phyloP scores from a whole-genome alignment of 176 grass and related monocot genomes.

The Chrysopogon serrulatus region DNA sequence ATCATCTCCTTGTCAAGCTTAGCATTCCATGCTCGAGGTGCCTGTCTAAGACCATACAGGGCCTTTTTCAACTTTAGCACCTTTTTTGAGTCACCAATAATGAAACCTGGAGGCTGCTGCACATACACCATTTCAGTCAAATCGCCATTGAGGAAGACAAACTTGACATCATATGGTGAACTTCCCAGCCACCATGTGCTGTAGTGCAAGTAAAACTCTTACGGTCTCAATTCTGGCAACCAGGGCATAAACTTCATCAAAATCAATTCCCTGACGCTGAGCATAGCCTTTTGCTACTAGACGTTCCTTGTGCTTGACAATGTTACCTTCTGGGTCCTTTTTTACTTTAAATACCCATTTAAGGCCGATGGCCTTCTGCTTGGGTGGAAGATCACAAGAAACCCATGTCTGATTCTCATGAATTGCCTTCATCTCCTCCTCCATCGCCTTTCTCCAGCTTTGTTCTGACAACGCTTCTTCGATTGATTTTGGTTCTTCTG shows the following conservation, averaged over 20 bases:
- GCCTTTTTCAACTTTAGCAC: neutral
- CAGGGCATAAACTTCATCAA: neutral
- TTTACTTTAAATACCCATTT: neutral
- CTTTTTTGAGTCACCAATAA: neutral
- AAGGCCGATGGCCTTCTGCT: neutral
- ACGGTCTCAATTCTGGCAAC: neutral
- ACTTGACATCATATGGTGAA: neutral
- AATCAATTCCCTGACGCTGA: neutral
- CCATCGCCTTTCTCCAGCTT: neutral
- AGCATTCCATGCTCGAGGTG: neutral
- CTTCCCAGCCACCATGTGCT: neutral
- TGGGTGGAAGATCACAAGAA: neutral
- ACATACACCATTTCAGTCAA: neutral
- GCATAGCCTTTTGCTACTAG: neutral
- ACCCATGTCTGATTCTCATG: neutral
- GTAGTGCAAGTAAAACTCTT: neutral
- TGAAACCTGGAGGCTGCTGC: neutral
- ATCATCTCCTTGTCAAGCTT: neutral
- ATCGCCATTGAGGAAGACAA: neutral
- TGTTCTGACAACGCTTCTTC: neutral
- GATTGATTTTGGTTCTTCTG: neutral
- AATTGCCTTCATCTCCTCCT: neutral
- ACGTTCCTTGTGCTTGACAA: too few species aligned
- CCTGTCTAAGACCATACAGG: neutral
- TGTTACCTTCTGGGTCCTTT: neutral